Evolutionary conservation across 129 eudicot species (phyloP).

Genomic region (Helianthus tuberosus): DNA sequence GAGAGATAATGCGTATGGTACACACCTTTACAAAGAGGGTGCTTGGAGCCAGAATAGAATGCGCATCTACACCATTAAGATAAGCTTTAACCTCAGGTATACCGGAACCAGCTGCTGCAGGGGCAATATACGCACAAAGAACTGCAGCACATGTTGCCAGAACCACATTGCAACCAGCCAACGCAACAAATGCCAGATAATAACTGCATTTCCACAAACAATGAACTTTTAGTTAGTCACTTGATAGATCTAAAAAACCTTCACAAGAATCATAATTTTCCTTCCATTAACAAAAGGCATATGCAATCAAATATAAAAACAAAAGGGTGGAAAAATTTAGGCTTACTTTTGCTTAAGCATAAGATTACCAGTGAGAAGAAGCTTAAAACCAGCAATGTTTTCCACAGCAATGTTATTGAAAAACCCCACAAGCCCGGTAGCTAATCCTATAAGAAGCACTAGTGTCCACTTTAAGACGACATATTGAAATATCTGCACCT

Average conservation of each 20-base stretch:
- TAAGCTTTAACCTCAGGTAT: conserved; percentile 99
- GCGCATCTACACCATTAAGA: conserved; percentile 97
- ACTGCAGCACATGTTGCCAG: conserved; percentile 84
- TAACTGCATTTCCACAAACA: conserved; percentile 58
- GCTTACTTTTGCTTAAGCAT: conserved; percentile 77
- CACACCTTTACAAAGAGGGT: conserved; percentile 96
- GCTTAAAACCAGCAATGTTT: conserved; percentile 94
- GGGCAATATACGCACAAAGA: conserved; percentile 93
- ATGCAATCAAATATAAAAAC: conserved; percentile 6
- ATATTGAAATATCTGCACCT: conserved; percentile 77
- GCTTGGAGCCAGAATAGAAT: conserved; percentile 93
- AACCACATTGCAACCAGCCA: conserved; percentile 73
- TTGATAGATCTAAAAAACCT: conserved; percentile 11
- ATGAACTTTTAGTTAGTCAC: conserved; percentile 31
- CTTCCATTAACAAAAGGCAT: conserved; percentile 7
- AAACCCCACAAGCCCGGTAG: conserved; percentile 90
- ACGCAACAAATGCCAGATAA: conserved; percentile 71
- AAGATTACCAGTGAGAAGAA: conserved; percentile 69
- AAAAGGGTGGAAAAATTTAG: conserved; percentile 10
- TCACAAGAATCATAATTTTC: not conserved
- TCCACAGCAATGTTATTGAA: conserved; percentile 91
- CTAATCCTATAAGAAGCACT: conserved; percentile 79
- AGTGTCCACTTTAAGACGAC: conserved; percentile 84
- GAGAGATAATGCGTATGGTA: conserved; percentile 8
- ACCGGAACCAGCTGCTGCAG: conserved; percentile 99